phyloP scores from a whole-genome alignment of 495 filamentous ascomycete species.

The Aspergillus heteromorphus region DNA sequence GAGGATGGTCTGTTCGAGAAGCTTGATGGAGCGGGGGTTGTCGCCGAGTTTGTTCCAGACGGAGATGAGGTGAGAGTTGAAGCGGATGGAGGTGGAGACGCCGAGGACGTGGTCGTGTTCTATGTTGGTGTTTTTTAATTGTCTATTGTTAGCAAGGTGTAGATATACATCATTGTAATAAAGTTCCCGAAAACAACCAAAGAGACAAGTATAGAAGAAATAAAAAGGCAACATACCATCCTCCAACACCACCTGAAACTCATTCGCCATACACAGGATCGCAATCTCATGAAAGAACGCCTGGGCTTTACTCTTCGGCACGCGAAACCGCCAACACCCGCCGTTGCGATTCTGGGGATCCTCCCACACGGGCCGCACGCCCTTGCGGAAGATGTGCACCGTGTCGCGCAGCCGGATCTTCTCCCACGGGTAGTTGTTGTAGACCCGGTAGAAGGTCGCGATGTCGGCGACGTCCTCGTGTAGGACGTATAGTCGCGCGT shows the following conservation, averaged over 20 bases:
- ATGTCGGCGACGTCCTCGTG: slow-evolving; percentile 66
- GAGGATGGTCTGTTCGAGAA: slow-evolving; percentile 61
- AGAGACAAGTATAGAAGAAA: background rate
- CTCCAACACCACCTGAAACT: slow-evolving; percentile 70
- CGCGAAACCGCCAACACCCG: slow-evolving; percentile 82
- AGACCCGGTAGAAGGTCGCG: slow-evolving; percentile 81
- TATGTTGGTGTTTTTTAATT: background rate
- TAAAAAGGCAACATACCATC: slow-evolving; percentile 43
- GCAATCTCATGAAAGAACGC: slow-evolving; percentile 78
- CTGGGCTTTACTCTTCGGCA: slow-evolving; percentile 64
- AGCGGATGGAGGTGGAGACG: slow-evolving; percentile 54
- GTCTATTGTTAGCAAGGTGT: too few species aligned
- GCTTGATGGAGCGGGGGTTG: slow-evolving; percentile 67
- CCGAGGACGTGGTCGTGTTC: slow-evolving; percentile 70
- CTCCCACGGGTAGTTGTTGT: slow-evolving; percentile 80
- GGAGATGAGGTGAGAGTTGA: slow-evolving; percentile 69
- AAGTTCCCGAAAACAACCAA: too few species aligned
- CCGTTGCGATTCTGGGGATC: slow-evolving; percentile 76
- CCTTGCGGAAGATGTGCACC: slow-evolving; percentile 83
- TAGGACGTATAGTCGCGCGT: slow-evolving; percentile 60
- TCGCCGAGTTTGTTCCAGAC: slow-evolving; percentile 81
- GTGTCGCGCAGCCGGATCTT: slow-evolving; percentile 74
- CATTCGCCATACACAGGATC: slow-evolving; percentile 78
- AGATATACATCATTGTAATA: too few species aligned
- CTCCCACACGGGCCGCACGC: slow-evolving; percentile 85